These are phyloP conservation scores for Populus tremula DNA, from an alignment of 345 rosid genomes.

Conservation along the genomic window DNA sequence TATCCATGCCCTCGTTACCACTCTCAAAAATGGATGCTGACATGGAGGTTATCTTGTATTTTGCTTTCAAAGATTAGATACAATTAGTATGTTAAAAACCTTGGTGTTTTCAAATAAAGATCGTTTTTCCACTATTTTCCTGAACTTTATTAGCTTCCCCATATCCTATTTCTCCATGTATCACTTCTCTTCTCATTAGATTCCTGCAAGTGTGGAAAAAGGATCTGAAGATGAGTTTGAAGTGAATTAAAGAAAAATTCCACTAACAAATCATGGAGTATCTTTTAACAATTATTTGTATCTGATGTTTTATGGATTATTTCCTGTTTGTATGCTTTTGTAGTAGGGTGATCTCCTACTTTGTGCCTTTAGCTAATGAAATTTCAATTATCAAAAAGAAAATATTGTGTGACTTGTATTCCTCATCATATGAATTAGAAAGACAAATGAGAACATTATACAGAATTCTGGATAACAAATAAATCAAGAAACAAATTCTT, in stretches of 20 bases:
- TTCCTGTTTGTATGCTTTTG: too few relatives aligned
- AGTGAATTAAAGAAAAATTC: not conserved
- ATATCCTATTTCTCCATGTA: not conserved
- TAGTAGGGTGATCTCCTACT: too few relatives aligned
- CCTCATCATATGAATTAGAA: too few relatives aligned
- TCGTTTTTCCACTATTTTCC: conserved; percentile 7
- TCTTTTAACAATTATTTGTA: too few relatives aligned
- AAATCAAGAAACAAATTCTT: too few relatives aligned
- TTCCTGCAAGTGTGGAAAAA: not conserved
- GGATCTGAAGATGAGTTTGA: not conserved
- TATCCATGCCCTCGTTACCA: conserved; percentile 16
- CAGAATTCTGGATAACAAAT: too few relatives aligned
- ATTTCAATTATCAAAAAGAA: too few relatives aligned
- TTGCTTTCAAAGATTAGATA: conserved; percentile 5
- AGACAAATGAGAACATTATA: too few relatives aligned
- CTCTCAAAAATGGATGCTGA: not conserved
- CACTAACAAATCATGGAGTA: not conserved
- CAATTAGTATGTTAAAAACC: conserved; percentile 11
- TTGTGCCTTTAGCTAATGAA: too few relatives aligned
- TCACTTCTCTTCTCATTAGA: not conserved
- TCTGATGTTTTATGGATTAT: too few relatives aligned
- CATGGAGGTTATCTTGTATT: conserved; percentile 12
- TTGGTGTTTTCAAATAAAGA: conserved; percentile 7
- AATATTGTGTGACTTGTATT: too few relatives aligned
- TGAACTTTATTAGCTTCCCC: not conserved